phyloP scores from a whole-genome alignment of 805 yeast species.

The Kodamaea hsintzibuensis region DNA sequence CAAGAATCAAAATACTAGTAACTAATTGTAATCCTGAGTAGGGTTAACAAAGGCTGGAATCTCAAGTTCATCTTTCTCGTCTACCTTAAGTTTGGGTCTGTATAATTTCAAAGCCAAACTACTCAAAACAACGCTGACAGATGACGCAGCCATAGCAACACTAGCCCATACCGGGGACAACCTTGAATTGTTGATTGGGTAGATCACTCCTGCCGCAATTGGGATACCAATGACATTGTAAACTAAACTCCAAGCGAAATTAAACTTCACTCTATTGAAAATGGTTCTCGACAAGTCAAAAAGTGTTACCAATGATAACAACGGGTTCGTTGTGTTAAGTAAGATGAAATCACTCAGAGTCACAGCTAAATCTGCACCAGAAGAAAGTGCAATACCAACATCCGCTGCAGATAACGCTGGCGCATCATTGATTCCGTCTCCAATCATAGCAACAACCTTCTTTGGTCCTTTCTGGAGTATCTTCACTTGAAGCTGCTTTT shows the following conservation, averaged over 20 bases:
- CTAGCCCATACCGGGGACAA: conserved; percentile 66
- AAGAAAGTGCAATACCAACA: conserved; percentile 74
- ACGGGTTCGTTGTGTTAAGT: conserved; percentile 52
- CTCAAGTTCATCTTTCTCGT: background rate
- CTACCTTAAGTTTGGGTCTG: conserved; percentile 32
- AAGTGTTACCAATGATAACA: conserved; percentile 54
- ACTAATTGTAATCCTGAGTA: background rate
- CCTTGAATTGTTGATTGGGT: conserved; percentile 54
- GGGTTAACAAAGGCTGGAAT: background rate
- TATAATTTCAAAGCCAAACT: conserved; percentile 53
- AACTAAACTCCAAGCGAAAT: conserved; percentile 59
- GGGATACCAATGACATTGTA: conserved; percentile 61
- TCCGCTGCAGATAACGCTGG: conserved; percentile 77
- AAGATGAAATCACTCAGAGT: conserved; percentile 74
- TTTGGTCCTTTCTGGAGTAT: conserved; percentile 47
- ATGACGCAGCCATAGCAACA: conserved; percentile 64
- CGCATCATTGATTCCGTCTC: conserved; percentile 84
- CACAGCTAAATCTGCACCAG: conserved; percentile 75
- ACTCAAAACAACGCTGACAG: conserved; percentile 58
- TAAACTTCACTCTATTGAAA: conserved; percentile 54
- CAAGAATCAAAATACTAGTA: background rate
- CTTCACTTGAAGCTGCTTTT: conserved; percentile 61
- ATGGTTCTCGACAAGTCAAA: conserved; percentile 52
- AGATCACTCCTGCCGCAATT: conserved; percentile 66
- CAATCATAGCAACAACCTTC: conserved; percentile 63